Evolutionary conservation across 495 filamentous ascomycete species (phyloP).

Genomic region (Aspergillus steynii): DNA sequence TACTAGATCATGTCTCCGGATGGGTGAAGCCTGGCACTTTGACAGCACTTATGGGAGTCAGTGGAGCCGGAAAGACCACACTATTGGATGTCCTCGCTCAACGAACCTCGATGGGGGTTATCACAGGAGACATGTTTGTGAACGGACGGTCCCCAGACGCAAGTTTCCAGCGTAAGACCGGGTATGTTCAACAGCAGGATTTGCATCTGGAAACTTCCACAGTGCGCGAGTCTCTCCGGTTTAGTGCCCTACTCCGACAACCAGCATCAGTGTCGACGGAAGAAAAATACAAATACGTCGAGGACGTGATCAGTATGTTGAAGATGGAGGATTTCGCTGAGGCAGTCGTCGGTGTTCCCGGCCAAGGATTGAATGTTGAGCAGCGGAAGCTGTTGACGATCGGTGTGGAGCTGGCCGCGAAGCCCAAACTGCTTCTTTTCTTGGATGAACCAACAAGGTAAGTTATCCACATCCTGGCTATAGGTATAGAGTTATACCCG

Average conservation of each 20-base stretch:
- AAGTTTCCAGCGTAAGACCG: conserved; percentile 88
- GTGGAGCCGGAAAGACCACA: conserved; percentile 67
- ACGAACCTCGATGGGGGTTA: conserved; percentile 49
- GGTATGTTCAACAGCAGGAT: conserved; percentile 94
- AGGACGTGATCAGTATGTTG: conserved; percentile 50
- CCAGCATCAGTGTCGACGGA: conserved; percentile 45
- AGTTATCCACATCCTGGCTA: not conserved
- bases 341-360: conserved; percentile 43
- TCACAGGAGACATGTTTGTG: conserved; percentile 54
- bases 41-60: conserved; percentile 66
- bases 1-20: conserved; percentile 66
- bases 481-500: no score
- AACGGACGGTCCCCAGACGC: conserved; percentile 56
- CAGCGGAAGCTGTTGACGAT: conserved; percentile 88
- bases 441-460: conserved; percentile 78
- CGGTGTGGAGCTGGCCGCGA: conserved; percentile 86
- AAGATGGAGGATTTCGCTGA: conserved; percentile 47
- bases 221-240: conserved; percentile 77
- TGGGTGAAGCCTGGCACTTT: conserved; percentile 69
- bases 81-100: conserved; percentile 61
- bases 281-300: conserved; percentile 52
- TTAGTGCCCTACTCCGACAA: conserved; percentile 83
- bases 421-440: conserved; percentile 84
- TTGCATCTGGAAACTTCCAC: conserved; percentile 83
- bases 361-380: conserved; percentile 80